phyloP scores from a whole-genome alignment of 202 grass and related monocot genomes.

The Panicum virgatum region DNA sequence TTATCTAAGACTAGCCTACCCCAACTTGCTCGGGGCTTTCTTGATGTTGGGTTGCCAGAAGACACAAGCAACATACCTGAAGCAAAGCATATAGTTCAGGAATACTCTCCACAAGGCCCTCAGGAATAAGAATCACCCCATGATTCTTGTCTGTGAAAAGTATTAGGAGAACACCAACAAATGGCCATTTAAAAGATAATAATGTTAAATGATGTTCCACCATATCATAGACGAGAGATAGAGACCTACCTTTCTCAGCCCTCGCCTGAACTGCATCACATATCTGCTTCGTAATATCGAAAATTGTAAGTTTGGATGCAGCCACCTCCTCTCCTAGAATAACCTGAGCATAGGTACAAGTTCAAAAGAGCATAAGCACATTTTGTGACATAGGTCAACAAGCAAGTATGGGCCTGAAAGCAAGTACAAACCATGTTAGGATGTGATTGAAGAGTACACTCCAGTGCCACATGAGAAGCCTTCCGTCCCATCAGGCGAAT shows the following conservation, averaged over 20 bases:
- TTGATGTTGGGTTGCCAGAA: not conserved
- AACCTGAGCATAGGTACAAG: constrained; percentile 57
- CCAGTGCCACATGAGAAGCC: constrained; percentile 96
- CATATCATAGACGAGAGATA: not conserved
- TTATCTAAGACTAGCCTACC: not conserved
- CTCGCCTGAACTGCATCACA: constrained; percentile 90
- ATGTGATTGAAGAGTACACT: constrained; percentile 91
- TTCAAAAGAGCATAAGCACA: constrained; percentile 27
- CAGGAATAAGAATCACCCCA: constrained; percentile 93
- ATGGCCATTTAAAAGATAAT: not conserved
- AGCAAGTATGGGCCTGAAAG: not conserved
- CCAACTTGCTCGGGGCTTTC: not conserved
- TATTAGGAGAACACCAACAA: constrained; percentile 3
- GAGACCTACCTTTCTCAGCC: constrained; percentile 67
- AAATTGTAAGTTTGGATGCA: constrained; percentile 96
- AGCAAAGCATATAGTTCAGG: constrained; percentile 95
- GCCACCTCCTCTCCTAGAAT: constrained; percentile 96
- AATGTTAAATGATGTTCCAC: constrained; percentile 25
- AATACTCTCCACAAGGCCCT: constrained; percentile 97
- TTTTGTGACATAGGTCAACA: not conserved
- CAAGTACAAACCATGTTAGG: constrained; percentile 76
- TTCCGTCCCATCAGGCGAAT: constrained; percentile 98
- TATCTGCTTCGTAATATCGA: constrained; percentile 93
- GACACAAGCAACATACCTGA: constrained; percentile 49
- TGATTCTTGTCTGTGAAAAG: constrained; percentile 78